A percentile compares a stretch with the other conserved stretches of the same genome.
phyloP scores from a whole-genome alignment of 495 filamentous ascomycete genomes.

The Podospora sp. region DNA sequence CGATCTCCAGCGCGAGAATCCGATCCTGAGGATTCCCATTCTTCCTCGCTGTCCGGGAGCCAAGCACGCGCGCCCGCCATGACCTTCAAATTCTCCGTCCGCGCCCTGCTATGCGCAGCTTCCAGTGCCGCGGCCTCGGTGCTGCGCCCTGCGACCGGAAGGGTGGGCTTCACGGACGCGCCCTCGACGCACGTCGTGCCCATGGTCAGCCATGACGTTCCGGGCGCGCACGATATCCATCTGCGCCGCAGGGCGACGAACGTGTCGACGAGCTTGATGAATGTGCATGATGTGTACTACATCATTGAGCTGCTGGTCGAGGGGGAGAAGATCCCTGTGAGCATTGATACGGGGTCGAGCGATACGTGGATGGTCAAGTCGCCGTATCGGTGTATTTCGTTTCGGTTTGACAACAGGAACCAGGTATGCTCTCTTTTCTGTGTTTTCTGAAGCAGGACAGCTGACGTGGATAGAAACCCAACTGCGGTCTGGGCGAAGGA shows the following conservation, averaged over 20 bases:
- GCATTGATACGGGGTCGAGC: conserved; percentile 64
- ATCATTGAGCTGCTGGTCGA: conserved; percentile 45
- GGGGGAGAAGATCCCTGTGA: conserved; percentile 48
- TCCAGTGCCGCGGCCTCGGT: not conserved
- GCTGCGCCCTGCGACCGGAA: not conserved
- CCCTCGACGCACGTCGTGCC: conserved; percentile 10
- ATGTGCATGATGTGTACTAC: conserved; percentile 40
- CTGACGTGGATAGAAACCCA: conserved; percentile 18
- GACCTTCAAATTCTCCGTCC: not conserved
- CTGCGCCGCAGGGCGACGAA: conserved; percentile 2
- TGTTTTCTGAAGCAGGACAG: not conserved
- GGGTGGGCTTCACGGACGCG: conserved; percentile 11
- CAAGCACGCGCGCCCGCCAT: not conserved
- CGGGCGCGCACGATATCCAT: not conserved
- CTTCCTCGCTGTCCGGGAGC: not conserved
- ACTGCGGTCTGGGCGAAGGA: conserved; percentile 54
- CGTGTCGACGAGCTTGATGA: conserved; percentile 25
- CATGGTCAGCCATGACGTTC: conserved; percentile 9
- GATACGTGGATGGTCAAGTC: conserved; percentile 61
- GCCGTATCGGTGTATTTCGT: conserved; percentile 52
- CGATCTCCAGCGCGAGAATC: too few species aligned
- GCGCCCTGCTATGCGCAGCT: not conserved
- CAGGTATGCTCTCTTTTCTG: not conserved
- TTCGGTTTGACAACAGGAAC: conserved; percentile 23
- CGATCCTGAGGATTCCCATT: not conserved